These are phyloP conservation scores for Lycium ferocissimum DNA, from an alignment of 257 asterid species.

Conservation along the genomic window DNA sequence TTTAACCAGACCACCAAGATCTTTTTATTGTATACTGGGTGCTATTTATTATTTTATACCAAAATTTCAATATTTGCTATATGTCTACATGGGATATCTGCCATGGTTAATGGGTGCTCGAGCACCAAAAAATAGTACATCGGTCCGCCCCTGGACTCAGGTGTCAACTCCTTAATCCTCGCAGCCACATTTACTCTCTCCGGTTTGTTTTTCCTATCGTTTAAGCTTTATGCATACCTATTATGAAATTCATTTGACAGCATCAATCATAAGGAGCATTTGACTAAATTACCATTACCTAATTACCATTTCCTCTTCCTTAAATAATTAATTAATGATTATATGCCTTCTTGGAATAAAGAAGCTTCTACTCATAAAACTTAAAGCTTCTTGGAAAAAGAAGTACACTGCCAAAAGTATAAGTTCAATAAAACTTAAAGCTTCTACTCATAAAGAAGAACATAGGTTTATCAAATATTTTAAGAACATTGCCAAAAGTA, in stretches of 20 bases:
- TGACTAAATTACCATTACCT: neutral
- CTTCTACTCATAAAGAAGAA: neutral
- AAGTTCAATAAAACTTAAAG: neutral
- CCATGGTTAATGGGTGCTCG: too few relatives aligned
- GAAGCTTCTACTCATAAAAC: too few relatives aligned
- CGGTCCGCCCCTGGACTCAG: too few relatives aligned
- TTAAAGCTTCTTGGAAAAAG: neutral
- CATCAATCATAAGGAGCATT: neutral
- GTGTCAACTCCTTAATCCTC: neutral
- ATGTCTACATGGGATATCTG: too few relatives aligned
- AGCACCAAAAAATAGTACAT: too few relatives aligned
- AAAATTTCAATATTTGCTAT: too few relatives aligned
- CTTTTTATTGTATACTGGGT: too few relatives aligned
- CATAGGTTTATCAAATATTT: neutral
- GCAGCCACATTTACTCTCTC: neutral
- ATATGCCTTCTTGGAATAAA: neutral
- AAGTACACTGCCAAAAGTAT: neutral
- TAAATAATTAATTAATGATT: neutral
- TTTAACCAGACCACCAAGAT: too few relatives aligned
- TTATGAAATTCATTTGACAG: neutral
- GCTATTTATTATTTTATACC: too few relatives aligned
- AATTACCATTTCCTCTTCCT: neutral
- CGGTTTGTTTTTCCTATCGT: neutral
- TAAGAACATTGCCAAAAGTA: neutral
- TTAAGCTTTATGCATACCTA: neutral